Conservation (phyloP, 768 basidiomycete species). For the Sporobolomyces roseus region DNA sequence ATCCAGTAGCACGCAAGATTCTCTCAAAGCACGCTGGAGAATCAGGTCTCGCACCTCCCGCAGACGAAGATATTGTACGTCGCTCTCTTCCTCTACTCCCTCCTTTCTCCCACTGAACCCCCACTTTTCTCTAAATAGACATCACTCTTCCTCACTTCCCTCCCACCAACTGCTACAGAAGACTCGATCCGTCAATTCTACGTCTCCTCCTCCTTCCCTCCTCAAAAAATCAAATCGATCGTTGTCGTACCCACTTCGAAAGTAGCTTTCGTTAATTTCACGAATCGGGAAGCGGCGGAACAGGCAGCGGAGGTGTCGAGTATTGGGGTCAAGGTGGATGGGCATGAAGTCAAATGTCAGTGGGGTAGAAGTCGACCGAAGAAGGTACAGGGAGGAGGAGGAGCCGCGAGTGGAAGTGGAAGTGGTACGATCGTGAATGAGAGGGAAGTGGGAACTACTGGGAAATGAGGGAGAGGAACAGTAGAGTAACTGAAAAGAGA, state of each 20-base stretch:
- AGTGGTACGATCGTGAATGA: conserved; percentile 44
- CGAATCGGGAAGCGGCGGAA: conserved; percentile 75
- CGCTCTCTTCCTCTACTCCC: neutral
- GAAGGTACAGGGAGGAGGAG: conserved; percentile 52
- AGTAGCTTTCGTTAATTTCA: conserved; percentile 92
- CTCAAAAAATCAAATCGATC: conserved; percentile 66
- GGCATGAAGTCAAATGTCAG: conserved; percentile 66
- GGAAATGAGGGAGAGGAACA: conserved; percentile 28
- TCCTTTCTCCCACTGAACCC: neutral
- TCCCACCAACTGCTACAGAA: conserved; percentile 68
- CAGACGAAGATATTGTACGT: conserved; percentile 78
- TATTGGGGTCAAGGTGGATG: conserved; percentile 82
- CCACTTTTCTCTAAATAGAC: conserved; percentile 54
- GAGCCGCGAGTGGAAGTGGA: conserved; percentile 53
- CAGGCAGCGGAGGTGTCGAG: conserved; percentile 81
- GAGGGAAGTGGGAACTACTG: conserved; percentile 37
- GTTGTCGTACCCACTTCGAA: conserved; percentile 79
- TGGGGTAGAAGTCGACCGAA: conserved; percentile 75
- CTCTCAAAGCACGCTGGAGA: conserved; percentile 70
- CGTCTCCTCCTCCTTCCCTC: conserved; percentile 58
- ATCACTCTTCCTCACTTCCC: conserved; percentile 74
- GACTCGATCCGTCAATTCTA: conserved; percentile 68
- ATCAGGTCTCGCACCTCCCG: conserved; percentile 82
- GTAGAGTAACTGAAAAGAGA: no score
- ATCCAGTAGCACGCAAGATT: conserved; percentile 91